Evolutionary conservation across 2,329 filamentous ascomycete genomes (phyloP), one percentile per base, ranked within the genome.

Genomic region (Aschersonia sp.): DNA sequence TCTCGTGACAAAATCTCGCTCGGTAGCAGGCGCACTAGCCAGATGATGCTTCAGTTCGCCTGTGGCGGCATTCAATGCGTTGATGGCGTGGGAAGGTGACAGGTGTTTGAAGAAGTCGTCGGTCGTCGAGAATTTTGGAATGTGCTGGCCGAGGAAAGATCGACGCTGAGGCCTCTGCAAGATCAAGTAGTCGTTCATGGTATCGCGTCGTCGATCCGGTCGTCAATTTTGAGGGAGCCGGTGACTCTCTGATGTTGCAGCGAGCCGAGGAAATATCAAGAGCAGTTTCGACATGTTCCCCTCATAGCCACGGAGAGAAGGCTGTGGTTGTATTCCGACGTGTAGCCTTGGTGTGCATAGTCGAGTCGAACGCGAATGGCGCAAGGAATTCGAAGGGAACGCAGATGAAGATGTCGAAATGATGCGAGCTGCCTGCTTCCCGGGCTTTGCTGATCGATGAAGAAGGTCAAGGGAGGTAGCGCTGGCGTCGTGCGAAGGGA

Each of bases 1-100:
- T 52, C 78, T 75, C 56, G 82, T 71, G 42, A 82, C 84, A 61
- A 91, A 80, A 12, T 83, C 80, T 56, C 82, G 78, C 63, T 91
- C 84, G 30, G 75, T 66, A 3, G 72, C 65, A 1, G 82, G 80
- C 12, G 82, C 78, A 38, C 68, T 69, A 51, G 80, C 75, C 50
- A 88, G 73, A 58, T 80, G 84, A 44, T 65, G 59, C 58, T 73
- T 74, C 20, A 83, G 60, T 42, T 69, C 61, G 38, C 73, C 75
- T 4, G 67, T 70, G 28, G 74, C 73, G 45, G 67, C 67, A 44
- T 70, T 70, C 54, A 86, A 73, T 12, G 78, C 74, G 50, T 80
- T 73, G 51, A 84, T 67, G 30, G 75, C 80, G 31, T 73, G 72
- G 40, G 74, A 66, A 1, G 82, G 82, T 4, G 75, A 73, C 31